phyloP scores from a whole-genome alignment of 805 yeast genomes.

The Lachancea quebecensis region DNA sequence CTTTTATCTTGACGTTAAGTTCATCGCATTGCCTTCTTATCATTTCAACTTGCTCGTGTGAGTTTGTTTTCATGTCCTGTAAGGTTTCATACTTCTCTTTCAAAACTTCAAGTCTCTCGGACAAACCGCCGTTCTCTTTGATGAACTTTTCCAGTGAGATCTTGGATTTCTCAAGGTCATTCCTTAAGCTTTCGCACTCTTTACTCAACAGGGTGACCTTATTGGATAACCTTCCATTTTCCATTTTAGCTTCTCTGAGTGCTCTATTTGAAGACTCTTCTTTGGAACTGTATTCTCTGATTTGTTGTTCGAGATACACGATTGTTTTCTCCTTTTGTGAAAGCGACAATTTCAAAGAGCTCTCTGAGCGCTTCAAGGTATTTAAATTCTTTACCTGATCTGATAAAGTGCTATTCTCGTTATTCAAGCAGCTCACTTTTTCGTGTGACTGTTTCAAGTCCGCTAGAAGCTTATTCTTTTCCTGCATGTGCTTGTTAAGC shows the following conservation, averaged over 20 bases:
- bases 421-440: conserved; percentile 11
- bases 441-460: conserved; percentile 12
- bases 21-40: conserved; percentile 69
- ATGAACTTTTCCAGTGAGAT: conserved; percentile 30
- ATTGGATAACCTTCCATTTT: conserved; percentile 29
- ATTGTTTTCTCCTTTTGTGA: conserved; percentile 35
- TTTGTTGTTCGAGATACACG: conserved; percentile 35
- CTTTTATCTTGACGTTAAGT: conserved; percentile 56
- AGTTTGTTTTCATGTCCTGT: conserved; percentile 33
- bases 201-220: conserved; percentile 27
- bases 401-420: conserved; percentile 14
- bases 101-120: conserved; percentile 37
- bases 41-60: conserved; percentile 40
- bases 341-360: conserved; percentile 19
- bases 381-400: conserved; percentile 18
- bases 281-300: conserved; percentile 32
- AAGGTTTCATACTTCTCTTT: conserved; percentile 35
- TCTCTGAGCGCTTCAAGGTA: conserved; percentile 18
- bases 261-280: conserved; percentile 24
- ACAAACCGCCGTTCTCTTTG: conserved; percentile 35
- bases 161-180: conserved; percentile 37
- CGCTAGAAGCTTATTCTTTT: conserved; percentile 14
- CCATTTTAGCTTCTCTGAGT: conserved; percentile 27
- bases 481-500: conserved; percentile 12
- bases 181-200: conserved; percentile 33